phyloP scores from a whole-genome alignment of 208 protist species.

The Acanthamoeba sp. region DNA sequence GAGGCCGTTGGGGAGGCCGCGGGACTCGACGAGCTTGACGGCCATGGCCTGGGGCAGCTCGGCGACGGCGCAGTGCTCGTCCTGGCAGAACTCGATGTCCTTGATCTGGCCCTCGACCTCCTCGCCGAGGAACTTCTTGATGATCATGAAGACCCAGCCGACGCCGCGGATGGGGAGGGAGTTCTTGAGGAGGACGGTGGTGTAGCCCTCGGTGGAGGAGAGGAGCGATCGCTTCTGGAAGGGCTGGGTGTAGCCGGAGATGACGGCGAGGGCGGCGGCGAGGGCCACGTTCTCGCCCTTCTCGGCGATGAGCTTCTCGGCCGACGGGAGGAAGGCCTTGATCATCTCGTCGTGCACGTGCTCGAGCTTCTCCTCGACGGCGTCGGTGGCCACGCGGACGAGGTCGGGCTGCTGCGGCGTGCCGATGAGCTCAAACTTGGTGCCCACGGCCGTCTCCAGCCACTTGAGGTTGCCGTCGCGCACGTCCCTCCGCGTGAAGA shows the following conservation, averaged over 20 bases:
- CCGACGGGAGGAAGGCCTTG: background rate
- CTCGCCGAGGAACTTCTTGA: constrained; percentile 62
- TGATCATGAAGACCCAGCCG: constrained; percentile 48
- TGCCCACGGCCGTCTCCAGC: constrained; percentile 38
- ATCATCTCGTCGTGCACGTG: constrained; percentile 67
- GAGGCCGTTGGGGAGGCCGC: background rate
- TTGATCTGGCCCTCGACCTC: background rate
- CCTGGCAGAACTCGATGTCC: constrained; percentile 57
- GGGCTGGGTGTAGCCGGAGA: constrained; percentile 69
- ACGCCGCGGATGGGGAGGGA: constrained; percentile 30
- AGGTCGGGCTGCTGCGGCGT: constrained; percentile 51
- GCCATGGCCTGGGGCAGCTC: background rate
- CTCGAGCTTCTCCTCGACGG: constrained; percentile 51
- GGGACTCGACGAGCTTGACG: background rate
- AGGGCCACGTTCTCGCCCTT: constrained; percentile 41
- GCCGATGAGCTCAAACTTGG: constrained; percentile 65
- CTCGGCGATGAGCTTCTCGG: constrained; percentile 72
- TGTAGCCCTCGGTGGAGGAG: constrained; percentile 22
- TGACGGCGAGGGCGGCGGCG: constrained; percentile 59
- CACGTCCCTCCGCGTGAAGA: constrained; percentile 47
- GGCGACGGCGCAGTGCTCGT: constrained; percentile 52
- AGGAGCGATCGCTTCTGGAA: constrained; percentile 51
- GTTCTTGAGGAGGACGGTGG: constrained; percentile 46
- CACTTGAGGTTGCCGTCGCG: constrained; percentile 40
- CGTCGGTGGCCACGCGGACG: constrained; percentile 10